These are phyloP conservation scores for Neobulgaria alba DNA, from an alignment of 2,329 filamentous ascomycete species.

Conservation along the genomic window DNA sequence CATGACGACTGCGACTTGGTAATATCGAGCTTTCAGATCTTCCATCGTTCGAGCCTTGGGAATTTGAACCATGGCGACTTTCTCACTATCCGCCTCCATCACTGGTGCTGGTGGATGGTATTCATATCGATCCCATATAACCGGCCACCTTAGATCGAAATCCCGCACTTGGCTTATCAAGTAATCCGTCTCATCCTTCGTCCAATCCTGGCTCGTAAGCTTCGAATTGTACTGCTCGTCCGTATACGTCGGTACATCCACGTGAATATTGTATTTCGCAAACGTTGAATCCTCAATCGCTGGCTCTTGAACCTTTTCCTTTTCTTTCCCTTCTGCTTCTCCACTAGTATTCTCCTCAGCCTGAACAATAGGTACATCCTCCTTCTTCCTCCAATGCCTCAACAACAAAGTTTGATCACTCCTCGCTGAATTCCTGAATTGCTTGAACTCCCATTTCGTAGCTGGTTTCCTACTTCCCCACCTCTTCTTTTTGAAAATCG, in stretches of 20 bases:
- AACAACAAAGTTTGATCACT: slow-evolving; percentile 57
- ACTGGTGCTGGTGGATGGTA: slow-evolving; percentile 44
- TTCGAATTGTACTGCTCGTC: slow-evolving; percentile 78
- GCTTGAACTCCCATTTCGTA: slow-evolving; percentile 55
- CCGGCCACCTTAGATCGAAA: slow-evolving; percentile 81
- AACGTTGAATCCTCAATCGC: slow-evolving; percentile 55
- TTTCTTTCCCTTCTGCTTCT: slow-evolving; percentile 25
- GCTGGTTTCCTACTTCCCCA: slow-evolving; percentile 47
- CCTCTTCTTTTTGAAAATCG: slow-evolving; percentile 50
- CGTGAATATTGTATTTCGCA: slow-evolving; percentile 79
- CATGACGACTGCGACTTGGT: slow-evolving; percentile 74
- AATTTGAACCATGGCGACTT: slow-evolving; percentile 45
- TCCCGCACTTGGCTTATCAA: slow-evolving; percentile 66
- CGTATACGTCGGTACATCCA: slow-evolving; percentile 71
- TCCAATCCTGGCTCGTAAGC: slow-evolving; percentile 67
- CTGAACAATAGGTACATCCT: slow-evolving; percentile 33
- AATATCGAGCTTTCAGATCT: slow-evolving; percentile 86
- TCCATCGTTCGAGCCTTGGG: slow-evolving; percentile 61
- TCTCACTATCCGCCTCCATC: slow-evolving; percentile 35
- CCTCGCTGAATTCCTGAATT: slow-evolving; percentile 73
- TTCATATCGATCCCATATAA: slow-evolving; percentile 91
- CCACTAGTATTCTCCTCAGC: slow-evolving; percentile 19
- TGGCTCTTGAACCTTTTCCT: slow-evolving; percentile 31
- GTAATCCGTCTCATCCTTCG: slow-evolving; percentile 89
- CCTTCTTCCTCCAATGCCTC: slow-evolving; percentile 71